These are phyloP conservation scores for Lentinus polychrous DNA, from an alignment of 1,284 basidiomycete species.

Conservation along the genomic window DNA sequence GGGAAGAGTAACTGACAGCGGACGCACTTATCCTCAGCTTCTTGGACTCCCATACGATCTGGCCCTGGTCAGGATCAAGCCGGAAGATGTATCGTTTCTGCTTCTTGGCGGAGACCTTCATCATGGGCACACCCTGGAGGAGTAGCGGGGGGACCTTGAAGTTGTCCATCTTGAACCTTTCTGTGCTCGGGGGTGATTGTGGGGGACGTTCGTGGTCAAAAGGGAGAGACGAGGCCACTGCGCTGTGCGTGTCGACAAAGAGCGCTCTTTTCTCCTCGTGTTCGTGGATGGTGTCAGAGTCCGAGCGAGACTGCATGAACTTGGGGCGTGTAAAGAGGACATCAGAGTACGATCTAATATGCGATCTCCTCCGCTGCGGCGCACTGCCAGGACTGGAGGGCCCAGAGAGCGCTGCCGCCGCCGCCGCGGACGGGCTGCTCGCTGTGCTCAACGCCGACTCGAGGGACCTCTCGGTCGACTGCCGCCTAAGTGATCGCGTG, in stretches of 20 bases:
- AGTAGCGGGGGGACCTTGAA: conserved; percentile 44
- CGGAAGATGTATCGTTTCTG: conserved; percentile 71
- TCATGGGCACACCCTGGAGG: conserved; percentile 67
- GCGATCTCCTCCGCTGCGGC: not conserved
- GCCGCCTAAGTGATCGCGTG: conserved; percentile 18
- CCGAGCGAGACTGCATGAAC: conserved; percentile 3
- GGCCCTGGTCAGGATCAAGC: conserved; percentile 74
- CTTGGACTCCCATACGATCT: conserved; percentile 82
- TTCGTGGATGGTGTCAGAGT: not conserved
- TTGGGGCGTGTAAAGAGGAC: conserved; percentile 9
- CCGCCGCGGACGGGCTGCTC: not conserved
- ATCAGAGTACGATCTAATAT: conserved; percentile 12
- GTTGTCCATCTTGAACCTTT: conserved; percentile 24
- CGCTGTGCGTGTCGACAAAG: not conserved
- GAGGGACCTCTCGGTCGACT: conserved; percentile 4
- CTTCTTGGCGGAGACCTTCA: conserved; percentile 85
- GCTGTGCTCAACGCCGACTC: not conserved
- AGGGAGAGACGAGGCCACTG: not conserved
- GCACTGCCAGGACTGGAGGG: not conserved
- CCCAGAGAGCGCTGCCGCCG: not conserved
- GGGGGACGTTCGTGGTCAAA: conserved; percentile 1
- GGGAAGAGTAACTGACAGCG: not conserved
- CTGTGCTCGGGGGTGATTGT: conserved; percentile 11
- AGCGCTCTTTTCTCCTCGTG: conserved; percentile 1
- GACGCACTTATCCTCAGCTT: conserved; percentile 61